Conservation (phyloP, 73 alveolate species). For the Loxodes magnus region DNA sequence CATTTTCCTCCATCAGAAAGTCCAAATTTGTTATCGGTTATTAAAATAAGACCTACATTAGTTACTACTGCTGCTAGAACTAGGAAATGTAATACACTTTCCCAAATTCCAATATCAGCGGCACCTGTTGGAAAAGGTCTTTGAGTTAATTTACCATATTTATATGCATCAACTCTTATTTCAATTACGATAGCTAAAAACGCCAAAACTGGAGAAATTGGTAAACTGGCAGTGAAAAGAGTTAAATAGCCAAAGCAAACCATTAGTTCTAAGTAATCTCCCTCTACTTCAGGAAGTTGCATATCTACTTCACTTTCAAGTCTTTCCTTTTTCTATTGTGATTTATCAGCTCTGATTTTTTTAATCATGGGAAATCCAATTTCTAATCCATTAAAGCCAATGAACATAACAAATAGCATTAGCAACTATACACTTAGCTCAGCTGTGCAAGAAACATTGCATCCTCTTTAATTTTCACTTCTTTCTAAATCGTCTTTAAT, state of each 20-base stretch:
- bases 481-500: too few species aligned
- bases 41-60: neutral
- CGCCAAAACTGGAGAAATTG: slow-evolving; percentile 51
- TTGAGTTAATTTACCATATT: slow-evolving; percentile 19
- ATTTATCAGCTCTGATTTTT: neutral
- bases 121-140: slow-evolving; percentile 22
- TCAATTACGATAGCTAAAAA: slow-evolving; percentile 45
- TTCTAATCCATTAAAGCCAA: neutral
- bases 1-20: neutral
- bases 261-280: slow-evolving; percentile 46
- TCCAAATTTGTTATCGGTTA: neutral
- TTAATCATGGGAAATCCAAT: neutral
- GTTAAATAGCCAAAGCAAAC: slow-evolving; percentile 53
- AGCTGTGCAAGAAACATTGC: neutral
- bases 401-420: neutral
- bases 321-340: neutral
- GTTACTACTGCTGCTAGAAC: neutral
- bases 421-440: neutral
- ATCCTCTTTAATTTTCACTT: neutral
- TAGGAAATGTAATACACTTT: neutral
- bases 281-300: neutral
- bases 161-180: slow-evolving; percentile 33
- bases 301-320: neutral
- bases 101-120: neutral
- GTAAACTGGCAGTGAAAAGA: slow-evolving; percentile 67